Evolutionary conservation across 352 stramenopile genomes (phyloP).

Genomic region (Phytophthora palmivora): DNA sequence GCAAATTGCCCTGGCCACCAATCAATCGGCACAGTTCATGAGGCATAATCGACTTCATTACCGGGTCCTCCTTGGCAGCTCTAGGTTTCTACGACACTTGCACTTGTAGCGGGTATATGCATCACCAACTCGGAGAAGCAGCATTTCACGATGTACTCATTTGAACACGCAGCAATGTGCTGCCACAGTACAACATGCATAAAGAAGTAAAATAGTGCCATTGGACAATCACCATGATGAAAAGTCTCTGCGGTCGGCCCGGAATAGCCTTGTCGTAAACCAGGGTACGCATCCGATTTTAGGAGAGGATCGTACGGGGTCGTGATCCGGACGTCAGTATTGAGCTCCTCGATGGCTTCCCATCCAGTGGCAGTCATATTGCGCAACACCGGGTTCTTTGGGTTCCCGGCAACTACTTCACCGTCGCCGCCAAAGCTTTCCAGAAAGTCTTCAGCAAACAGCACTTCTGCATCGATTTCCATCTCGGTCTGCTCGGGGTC

Average conservation of each 20-base stretch:
- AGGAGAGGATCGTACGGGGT: constrained; percentile 9
- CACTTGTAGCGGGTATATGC: constrained; percentile 13
- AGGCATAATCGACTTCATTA: constrained; percentile 4
- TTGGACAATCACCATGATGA: not conserved
- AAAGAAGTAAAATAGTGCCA: constrained; percentile 26
- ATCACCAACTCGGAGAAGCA: constrained; percentile 1
- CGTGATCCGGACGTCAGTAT: constrained; percentile 1
- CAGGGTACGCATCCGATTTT: not conserved
- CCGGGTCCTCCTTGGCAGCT: constrained; percentile 6
- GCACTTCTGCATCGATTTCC: constrained; percentile 4
- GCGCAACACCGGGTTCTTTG: constrained; percentile 12
- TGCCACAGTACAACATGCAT: constrained; percentile 23
- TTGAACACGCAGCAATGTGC: constrained; percentile 23
- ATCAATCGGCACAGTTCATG: constrained; percentile 3
- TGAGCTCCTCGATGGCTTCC: constrained; percentile 14
- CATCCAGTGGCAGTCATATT: constrained; percentile 7
- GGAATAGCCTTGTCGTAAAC: constrained; percentile 10
- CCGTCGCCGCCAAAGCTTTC: constrained; percentile 10
- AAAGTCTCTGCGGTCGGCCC: constrained; percentile 1
- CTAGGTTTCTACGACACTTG: not conserved
- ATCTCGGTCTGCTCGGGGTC: constrained; percentile 3
- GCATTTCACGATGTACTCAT: constrained; percentile 21
- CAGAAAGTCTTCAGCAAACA: constrained; percentile 21
- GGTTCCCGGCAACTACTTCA: constrained; percentile 15
- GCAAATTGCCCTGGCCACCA: constrained; percentile 10